Evolutionary conservation across 345 rosid species (phyloP), one percentile per base, ranked within the genome.

Genomic region (Litchi chinensis): DNA sequence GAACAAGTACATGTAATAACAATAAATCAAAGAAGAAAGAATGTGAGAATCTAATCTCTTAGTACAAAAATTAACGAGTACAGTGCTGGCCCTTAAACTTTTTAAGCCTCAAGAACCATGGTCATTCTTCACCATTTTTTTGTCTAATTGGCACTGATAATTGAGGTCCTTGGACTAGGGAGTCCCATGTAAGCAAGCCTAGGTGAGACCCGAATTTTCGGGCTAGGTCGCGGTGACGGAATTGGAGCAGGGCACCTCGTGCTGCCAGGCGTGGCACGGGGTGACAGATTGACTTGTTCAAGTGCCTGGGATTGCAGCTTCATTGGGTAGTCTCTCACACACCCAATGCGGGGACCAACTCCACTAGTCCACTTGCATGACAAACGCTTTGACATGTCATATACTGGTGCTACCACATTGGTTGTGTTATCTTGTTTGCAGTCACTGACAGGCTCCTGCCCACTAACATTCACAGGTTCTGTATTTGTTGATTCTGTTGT

Each of bases 331-430:
- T 92, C 95, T 81, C 92, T 89, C 28, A 92, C 92, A 76, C 93
- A 90, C 13, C 93, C 92, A 48, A 92, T 90, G 73, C 95, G 83
- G 41, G 95, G 91, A 39, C 95, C 92, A 75, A 89, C 75, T 4
- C 95, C 95, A 73, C 92, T 92, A 5, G 79, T 71, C 95, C 95
- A 92, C 78, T 92, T 92, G 90, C 95, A 86, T 32, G 93, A 86
- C 71, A 91, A 56, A 24, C 88, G 85, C 78, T 82, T 89, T 9
- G 87, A 80, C 69, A 85, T 54, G 68, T 84, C 85, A 62, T 83
- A 81, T 59, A 76, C 79, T 7, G 89, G 81, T 75, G 83, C 85
- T 83, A 76, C 84, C 66, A 18, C 54, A 15, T 73, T 74, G 68
- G 72, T 76, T 76, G 81, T 86, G 76, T 71, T 59, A 44, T 52